Percentiles rank a stretch among this genome's conserved stretches.
Evolutionary conservation across 2,329 filamentous ascomycete genomes (phyloP).

Genomic region (Ascosphaera pollenicola): DNA sequence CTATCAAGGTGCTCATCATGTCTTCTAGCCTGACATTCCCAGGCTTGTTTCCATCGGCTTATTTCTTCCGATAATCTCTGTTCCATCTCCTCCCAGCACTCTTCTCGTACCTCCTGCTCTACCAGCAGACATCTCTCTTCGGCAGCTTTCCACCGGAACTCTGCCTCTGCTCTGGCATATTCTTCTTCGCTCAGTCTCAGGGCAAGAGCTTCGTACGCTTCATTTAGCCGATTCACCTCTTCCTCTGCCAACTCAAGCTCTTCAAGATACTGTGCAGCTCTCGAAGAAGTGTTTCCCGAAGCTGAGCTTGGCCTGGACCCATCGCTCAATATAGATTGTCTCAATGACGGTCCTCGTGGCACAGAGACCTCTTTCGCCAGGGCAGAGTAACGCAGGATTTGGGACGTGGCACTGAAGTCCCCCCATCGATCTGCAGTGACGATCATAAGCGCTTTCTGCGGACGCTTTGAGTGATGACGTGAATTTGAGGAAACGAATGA

Average conservation of each 20-base stretch:
- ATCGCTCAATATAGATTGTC: conserved; percentile 17
- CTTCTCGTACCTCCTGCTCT: conserved; percentile 70
- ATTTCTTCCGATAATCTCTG: conserved; percentile 50
- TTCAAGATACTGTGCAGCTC: conserved; percentile 15
- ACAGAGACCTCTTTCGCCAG: conserved; percentile 84
- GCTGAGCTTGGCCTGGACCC: conserved; percentile 23
- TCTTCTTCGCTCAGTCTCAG: conserved; percentile 48
- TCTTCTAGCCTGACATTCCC: conserved; percentile 40
- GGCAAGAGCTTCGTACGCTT: conserved; percentile 56
- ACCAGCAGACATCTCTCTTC: conserved; percentile 45
- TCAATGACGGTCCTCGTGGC: conserved; percentile 65
- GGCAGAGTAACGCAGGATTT: conserved; percentile 86
- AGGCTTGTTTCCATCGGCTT: conserved; percentile 55
- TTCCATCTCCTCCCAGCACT: conserved; percentile 76
- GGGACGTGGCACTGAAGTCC: conserved; percentile 91
- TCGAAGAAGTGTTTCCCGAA: neutral
- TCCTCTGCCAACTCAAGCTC: conserved; percentile 66
- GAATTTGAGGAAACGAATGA: conserved; percentile 40
- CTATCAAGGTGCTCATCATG: conserved; percentile 70
- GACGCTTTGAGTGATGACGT: conserved; percentile 31
- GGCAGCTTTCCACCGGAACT: conserved; percentile 47
- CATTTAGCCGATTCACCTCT: conserved; percentile 57
- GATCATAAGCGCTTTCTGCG: conserved; percentile 86
- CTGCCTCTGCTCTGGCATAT: conserved; percentile 45
- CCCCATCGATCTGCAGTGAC: conserved; percentile 77